Base-by-base conservation (phyloP, 2,329 filamentous ascomycete genomes). In the Nothopassalora personata region DNA sequence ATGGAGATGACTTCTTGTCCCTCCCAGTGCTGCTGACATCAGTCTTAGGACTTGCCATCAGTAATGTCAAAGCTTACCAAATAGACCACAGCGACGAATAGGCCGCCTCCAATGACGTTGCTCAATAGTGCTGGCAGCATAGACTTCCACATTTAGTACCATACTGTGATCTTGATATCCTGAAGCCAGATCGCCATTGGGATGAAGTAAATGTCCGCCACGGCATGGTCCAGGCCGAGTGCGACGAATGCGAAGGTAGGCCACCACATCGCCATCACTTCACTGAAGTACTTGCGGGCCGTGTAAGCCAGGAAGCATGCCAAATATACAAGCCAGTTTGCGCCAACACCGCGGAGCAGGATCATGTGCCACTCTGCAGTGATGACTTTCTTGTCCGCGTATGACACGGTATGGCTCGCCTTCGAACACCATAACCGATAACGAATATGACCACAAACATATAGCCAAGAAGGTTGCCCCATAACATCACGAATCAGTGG, bases 261-360 rank as follows among this genome's bases (percentile, higher is more conserved):
- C 59, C 53, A 63, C 82, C 82, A 85, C 64, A 84, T 81, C 1
- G 78, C 79, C 10, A 81, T 70, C 1, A 84, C 75, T 65, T 84
- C 84, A 9, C 78, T 80, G 18, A 75, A 73, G 11, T 83, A 70
- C 56, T 83, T 81, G 2, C 79, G 76, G 5, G 78, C 79, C 57
- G 80, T 78, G 3, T 79, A 71, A 1, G 74, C 75, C 8, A 81
- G 71, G 59, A 75, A 84, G 48, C 79, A 77, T 0, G 80, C 80
- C 28, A 84, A 70, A 58, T 80, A 83, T 3, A 85, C 82, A 0
- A 85, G 76, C 81, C 81, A 84, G 70, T 84, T 84, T 64, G 68
- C 68, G 3, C 81, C 79, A 47, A 85, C 82, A 0, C 72, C 82
- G 46, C 80, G 75, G 0, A 84, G 70, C 65, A 85, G 82, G 53